Evolutionary conservation across 2,329 filamentous ascomycete genomes (phyloP).

Genomic region (Fusarium nodosum): DNA sequence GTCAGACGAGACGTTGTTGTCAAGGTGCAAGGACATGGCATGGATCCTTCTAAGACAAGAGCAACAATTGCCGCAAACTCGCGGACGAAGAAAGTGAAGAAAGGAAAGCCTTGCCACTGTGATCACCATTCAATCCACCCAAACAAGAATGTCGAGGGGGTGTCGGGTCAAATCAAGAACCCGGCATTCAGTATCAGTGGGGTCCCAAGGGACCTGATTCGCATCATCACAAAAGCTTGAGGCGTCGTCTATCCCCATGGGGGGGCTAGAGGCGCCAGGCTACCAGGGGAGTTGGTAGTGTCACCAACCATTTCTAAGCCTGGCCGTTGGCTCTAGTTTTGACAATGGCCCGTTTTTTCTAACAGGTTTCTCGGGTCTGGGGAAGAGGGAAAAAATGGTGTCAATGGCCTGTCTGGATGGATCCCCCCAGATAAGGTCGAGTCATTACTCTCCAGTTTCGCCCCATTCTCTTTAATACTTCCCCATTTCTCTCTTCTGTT

Average conservation of each 20-base stretch:
- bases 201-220: constrained; percentile 7
- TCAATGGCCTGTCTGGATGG: not conserved
- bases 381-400: constrained; percentile 27
- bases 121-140: constrained; percentile 20
- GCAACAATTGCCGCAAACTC: constrained; percentile 20
- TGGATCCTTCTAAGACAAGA: not conserved
- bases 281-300: constrained; percentile 16
- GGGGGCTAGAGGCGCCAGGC: constrained; percentile 16
- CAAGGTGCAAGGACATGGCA: not conserved
- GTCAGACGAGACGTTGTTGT: constrained; percentile 16
- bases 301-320: constrained; percentile 17
- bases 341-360: constrained; percentile 24
- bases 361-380: constrained; percentile 18
- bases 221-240: constrained; percentile 5
- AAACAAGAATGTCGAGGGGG: constrained; percentile 10
- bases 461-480: constrained; percentile 31
- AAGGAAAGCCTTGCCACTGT: constrained; percentile 7
- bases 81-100: not conserved
- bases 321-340: constrained; percentile 17
- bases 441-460: constrained; percentile 6
- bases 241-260: constrained; percentile 30
- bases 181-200: constrained; percentile 14
- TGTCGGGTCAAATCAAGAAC: not conserved
- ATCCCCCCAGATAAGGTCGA: not conserved
- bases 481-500: constrained; percentile 17